Evolutionary conservation across 2,329 filamentous ascomycete species (phyloP).

Genomic region (Nemania bipapillata): DNA sequence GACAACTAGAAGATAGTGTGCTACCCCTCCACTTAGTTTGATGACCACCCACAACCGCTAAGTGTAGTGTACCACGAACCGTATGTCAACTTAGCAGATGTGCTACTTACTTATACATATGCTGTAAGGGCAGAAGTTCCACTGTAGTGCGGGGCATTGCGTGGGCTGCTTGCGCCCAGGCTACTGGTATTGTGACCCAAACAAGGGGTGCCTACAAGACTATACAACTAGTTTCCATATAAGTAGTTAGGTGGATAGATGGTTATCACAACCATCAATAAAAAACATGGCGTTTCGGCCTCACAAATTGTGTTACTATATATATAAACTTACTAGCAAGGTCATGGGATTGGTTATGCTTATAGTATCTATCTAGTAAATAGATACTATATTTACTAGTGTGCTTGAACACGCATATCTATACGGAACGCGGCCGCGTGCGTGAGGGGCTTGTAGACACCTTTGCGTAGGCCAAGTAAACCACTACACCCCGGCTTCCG

Average conservation of each 20-base stretch:
- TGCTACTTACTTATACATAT: too few species aligned
- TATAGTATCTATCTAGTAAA: too few species aligned
- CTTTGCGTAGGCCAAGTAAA: not conserved
- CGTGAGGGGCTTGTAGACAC: too few species aligned
- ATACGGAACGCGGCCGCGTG: too few species aligned
- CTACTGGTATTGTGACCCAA: not conserved
- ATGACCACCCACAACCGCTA: not conserved
- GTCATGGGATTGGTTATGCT: too few species aligned
- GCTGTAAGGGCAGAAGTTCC: not conserved
- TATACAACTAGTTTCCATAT: not conserved
- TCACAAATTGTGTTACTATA: not conserved
- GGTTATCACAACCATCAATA: not conserved
- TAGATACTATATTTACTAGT: too few species aligned
- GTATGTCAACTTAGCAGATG: not conserved
- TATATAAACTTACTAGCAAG: not conserved
- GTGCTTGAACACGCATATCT: too few species aligned
- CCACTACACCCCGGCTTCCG: not conserved
- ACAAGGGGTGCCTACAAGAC: not conserved
- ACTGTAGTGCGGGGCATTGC: not conserved
- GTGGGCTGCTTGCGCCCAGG: not conserved
- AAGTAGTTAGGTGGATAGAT: not conserved
- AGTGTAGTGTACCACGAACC: too few species aligned
- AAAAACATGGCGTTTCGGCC: not conserved
- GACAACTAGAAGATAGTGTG: not conserved
- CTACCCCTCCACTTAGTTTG: not conserved